Base-by-base conservation (phyloP, 140 eudicot genomes). In the Cichorium intybus region DNA sequence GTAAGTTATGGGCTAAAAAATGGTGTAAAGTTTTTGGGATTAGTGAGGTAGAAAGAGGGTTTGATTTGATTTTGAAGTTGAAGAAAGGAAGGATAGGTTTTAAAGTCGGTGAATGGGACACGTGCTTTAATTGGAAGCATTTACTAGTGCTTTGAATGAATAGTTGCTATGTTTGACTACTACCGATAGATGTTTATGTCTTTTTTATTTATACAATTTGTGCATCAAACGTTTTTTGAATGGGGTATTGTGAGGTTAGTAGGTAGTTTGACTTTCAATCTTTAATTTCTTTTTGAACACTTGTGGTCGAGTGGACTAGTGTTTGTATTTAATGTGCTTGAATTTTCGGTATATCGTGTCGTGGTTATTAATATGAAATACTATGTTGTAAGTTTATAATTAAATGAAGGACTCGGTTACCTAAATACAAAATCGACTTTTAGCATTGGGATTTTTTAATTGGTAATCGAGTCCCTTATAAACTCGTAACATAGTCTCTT, bases 91-190 rank as follows among this genome's bases (percentile, higher is more conserved):
- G 49, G 46, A 37, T 34, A 37, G 69, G 48, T 34, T 47, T 41
- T 34, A 22, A 56, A 37, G 46, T 12, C 7, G 62, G n/a, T 60
- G 27, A 24, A 27, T 66, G 73, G 64, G 41, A 53, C 62, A 66
- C 69, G 69, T 74, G 73, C 74, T 67, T 64, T 58, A 39, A 59
- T 20, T 37, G 57, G 58, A 74, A 74, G 79, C 79, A 59, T 55
- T 34, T 48, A 43, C 15, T 73, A 50, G 79, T 50, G 58, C 50
- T 66, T 74, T 66, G 74, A 18, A 43, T 64, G 63, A 43, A 16
- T 52, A 71, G 70, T 52, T 58, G 58, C 31, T 39, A 6, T 28
- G 31, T 56, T 64, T 72, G 24, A 22, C 23, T 66, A 29, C 41
- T 35, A 35, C 24, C 52, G 35, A 74, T 74, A 74, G 66, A 66